Evolutionary conservation across 768 basidiomycete genomes (phyloP).

Genomic region (Collybiopsis confluens): DNA sequence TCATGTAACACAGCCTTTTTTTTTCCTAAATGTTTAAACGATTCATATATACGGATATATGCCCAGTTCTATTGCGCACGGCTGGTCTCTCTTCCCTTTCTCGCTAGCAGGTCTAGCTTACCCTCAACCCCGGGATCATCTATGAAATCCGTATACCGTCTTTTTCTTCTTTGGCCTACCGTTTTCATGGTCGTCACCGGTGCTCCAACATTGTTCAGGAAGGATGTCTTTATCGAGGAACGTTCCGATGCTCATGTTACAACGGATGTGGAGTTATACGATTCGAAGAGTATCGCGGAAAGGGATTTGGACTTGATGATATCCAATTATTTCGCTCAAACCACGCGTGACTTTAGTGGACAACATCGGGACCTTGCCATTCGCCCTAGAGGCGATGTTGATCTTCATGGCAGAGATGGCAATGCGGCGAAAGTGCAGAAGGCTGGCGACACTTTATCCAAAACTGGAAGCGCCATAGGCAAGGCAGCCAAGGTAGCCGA

Average conservation of each 20-base stretch:
- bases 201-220: neutral
- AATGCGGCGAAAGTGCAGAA: neutral
- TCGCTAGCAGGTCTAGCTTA: constrained; percentile 5
- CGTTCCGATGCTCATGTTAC: neutral
- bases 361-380: neutral
- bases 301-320: no score
- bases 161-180: neutral
- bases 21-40: no score
- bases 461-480: neutral
- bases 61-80: neutral
- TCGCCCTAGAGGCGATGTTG: neutral
- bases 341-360: no score
- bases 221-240: neutral
- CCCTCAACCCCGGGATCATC: neutral
- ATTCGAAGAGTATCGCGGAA: no score
- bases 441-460: neutral
- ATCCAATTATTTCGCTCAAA: no score
- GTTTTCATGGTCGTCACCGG: neutral
- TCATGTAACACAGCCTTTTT: no score
- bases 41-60: no score
- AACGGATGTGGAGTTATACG: neutral
- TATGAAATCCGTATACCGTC: neutral
- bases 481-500: neutral
- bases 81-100: neutral
- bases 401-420: neutral